Percentiles rank a stretch among this genome's conserved stretches.
Evolutionary conservation across 2,329 filamentous ascomycete genomes (phyloP).

Genomic region (Alternaria sp.): DNA sequence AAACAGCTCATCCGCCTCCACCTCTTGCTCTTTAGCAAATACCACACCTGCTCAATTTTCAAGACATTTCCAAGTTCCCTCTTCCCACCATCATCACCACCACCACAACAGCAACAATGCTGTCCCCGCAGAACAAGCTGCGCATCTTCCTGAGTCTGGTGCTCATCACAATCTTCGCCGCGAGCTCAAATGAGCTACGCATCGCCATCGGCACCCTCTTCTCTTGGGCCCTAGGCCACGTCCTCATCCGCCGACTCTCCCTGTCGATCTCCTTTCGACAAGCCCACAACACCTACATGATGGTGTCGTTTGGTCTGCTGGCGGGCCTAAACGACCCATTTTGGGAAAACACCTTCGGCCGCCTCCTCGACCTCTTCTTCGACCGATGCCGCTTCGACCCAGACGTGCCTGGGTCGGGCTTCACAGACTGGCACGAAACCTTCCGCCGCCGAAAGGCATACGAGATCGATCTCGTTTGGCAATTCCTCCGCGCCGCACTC

Average conservation of each 20-base stretch:
- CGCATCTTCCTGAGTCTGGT: slow-evolving; percentile 10
- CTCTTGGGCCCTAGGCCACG: slow-evolving; percentile 14
- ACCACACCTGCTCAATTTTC: not conserved
- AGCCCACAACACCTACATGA: slow-evolving; percentile 4
- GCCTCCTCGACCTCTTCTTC: slow-evolving; percentile 9
- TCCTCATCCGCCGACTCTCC: not conserved
- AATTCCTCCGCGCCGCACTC: not conserved
- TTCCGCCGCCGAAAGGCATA: not conserved
- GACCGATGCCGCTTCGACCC: not conserved
- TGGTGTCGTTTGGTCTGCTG: slow-evolving; percentile 13
- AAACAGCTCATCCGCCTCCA: not conserved
- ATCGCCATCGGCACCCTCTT: slow-evolving; percentile 4
- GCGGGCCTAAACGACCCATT: slow-evolving; percentile 14
- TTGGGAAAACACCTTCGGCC: slow-evolving; percentile 13
- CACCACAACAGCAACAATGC: slow-evolving; percentile 10
- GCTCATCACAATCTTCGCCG: slow-evolving; percentile 5
- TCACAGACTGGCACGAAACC: slow-evolving; percentile 13
- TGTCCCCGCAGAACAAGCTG: not conserved
- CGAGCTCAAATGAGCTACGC: slow-evolving; percentile 11
- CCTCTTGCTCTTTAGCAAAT: not conserved
- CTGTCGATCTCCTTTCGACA: not conserved
- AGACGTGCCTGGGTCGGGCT: slow-evolving; percentile 13
- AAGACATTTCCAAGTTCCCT: not conserved
- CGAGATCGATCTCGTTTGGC: slow-evolving; percentile 1
- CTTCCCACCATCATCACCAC: not conserved